phyloP scores from a whole-genome alignment of 1,139 yeast genomes.

The Zygoascus hellenicus region DNA sequence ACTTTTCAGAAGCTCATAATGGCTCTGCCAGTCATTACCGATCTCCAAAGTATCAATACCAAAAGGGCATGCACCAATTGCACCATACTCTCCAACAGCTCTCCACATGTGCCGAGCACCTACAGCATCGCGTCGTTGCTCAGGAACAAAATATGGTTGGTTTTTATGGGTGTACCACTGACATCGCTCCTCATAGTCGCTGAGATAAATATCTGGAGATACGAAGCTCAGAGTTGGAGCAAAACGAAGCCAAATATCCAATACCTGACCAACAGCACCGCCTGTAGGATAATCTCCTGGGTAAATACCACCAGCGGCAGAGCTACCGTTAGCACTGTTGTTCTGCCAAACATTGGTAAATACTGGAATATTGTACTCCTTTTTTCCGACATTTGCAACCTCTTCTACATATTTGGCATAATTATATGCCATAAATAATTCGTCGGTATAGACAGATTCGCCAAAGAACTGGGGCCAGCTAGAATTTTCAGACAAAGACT shows the following conservation, averaged over 20 bases:
- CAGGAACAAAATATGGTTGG: slow-evolving; percentile 16
- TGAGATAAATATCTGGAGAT: slow-evolving; percentile 71
- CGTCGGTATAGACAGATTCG: slow-evolving; percentile 9
- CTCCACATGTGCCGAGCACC: slow-evolving; percentile 15
- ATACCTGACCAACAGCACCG: slow-evolving; percentile 12
- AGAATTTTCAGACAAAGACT: background rate
- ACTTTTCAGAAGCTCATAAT: slow-evolving; percentile 9
- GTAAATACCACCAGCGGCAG: slow-evolving; percentile 14
- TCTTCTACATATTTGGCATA: slow-evolving; percentile 12
- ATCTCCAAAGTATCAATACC: slow-evolving; percentile 14
- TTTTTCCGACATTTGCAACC: slow-evolving; percentile 11
- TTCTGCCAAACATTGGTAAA: slow-evolving; percentile 16
- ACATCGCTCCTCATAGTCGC: slow-evolving; percentile 13
- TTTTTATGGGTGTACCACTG: slow-evolving; percentile 11
- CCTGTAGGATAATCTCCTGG: slow-evolving; percentile 17
- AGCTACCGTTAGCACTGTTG: slow-evolving; percentile 2
- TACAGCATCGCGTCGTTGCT: slow-evolving; percentile 16
- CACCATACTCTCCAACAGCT: slow-evolving; percentile 14
- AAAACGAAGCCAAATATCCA: slow-evolving; percentile 14
- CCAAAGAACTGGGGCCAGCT: slow-evolving; percentile 15
- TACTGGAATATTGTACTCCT: slow-evolving; percentile 13
- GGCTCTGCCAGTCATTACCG: slow-evolving; percentile 11
- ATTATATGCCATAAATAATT: slow-evolving; percentile 16
- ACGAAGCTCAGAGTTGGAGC: slow-evolving; percentile 30
- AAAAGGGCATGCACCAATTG: slow-evolving; percentile 16